Evolutionary conservation across 768 basidiomycete species (phyloP).

Genomic region (Rhodotorula toruloides): DNA sequence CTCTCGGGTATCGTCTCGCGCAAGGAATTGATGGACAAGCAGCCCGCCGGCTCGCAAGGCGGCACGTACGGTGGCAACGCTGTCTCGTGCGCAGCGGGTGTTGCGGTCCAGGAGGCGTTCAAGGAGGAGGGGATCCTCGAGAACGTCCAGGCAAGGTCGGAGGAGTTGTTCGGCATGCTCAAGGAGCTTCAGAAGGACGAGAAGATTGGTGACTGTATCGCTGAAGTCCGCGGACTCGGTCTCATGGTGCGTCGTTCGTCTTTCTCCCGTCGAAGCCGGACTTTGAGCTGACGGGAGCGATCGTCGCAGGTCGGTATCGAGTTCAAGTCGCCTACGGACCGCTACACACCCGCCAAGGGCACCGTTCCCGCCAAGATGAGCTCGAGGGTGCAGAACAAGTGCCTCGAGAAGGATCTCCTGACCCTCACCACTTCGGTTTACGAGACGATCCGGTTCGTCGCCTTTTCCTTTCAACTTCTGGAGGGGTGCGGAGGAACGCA

Average conservation of each 20-base stretch:
- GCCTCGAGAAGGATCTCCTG: conserved; percentile 78
- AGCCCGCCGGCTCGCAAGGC: conserved; percentile 49
- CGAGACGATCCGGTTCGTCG: conserved; percentile 51
- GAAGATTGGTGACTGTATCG: conserved; percentile 56
- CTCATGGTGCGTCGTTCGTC: conserved; percentile 73
- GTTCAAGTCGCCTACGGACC: conserved; percentile 34
- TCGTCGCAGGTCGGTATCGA: conserved; percentile 50
- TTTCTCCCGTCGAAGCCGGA: conserved; percentile 50
- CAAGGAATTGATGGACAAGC: conserved; percentile 71
- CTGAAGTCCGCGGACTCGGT: conserved; percentile 82
- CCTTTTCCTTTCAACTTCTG: not conserved
- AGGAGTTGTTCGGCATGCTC: conserved; percentile 64
- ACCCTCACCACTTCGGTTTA: conserved; percentile 84
- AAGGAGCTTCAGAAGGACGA: conserved; percentile 57
- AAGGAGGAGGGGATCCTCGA: conserved; percentile 71
- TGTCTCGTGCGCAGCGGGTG: conserved; percentile 83
- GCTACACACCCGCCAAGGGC: conserved; percentile 42
- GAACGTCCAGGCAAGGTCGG: conserved; percentile 72
- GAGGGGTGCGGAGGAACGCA: not conserved
- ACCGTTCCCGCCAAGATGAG: conserved; percentile 44
- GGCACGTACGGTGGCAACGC: conserved; percentile 87
- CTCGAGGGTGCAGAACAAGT: conserved; percentile 54
- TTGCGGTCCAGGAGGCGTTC: conserved; percentile 73
- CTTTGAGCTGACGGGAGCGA: conserved; percentile 49
- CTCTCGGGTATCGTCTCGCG: conserved; percentile 75